Conservation (phyloP, 2,329 filamentous ascomycete species). For the Ceratocystis alfenasii region DNA sequence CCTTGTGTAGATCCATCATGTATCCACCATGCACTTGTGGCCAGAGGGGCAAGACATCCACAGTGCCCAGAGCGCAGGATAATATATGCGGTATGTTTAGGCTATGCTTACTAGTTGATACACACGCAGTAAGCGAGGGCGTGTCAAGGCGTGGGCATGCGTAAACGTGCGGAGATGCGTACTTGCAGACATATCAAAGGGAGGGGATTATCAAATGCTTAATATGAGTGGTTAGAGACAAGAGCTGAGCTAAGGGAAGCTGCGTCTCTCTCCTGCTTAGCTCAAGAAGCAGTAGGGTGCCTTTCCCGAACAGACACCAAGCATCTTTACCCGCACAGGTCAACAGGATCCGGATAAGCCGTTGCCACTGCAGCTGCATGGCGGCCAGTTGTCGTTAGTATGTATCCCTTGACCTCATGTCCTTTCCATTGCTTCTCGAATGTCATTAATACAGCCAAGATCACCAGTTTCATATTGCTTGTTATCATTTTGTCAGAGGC, state of each 20-base stretch:
- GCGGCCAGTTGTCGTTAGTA: not conserved
- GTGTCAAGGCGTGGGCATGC: not conserved
- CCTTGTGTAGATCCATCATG: not conserved
- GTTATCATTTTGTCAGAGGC: not conserved
- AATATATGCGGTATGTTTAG: not conserved
- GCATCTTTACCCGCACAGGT: not conserved
- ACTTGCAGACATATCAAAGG: not conserved
- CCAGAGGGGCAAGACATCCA: not conserved
- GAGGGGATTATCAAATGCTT: too few relatives aligned
- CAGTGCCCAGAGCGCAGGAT: not conserved
- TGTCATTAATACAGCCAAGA: not conserved
- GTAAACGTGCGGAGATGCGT: too few relatives aligned
- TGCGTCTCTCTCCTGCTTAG: not conserved
- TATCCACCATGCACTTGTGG: not conserved
- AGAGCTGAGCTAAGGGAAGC: not conserved
- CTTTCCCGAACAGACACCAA: not conserved
- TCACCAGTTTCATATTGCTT: not conserved
- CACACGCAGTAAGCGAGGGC: constrained; percentile 1
- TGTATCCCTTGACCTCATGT: not conserved
- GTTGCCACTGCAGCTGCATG: not conserved
- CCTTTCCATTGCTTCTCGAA: not conserved
- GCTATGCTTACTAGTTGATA: not conserved
- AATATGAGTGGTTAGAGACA: not conserved
- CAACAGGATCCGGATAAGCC: not conserved
- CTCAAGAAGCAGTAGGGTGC: not conserved